Evolutionary conservation across 169 alveolate genomes (phyloP).

Genomic region (Plasmodium cynomolgi): DNA sequence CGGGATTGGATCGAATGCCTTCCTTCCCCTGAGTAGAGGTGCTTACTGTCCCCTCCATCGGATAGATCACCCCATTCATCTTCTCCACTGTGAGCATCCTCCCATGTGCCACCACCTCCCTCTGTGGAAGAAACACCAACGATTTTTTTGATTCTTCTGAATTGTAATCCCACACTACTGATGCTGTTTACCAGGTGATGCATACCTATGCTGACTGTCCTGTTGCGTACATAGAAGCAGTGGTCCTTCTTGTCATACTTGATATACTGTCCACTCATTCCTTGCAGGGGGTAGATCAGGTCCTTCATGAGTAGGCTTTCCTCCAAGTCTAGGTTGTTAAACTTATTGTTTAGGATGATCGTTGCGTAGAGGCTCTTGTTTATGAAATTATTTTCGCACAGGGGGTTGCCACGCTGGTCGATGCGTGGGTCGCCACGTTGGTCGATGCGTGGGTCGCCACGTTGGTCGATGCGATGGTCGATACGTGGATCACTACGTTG

Average conservation of each 20-base stretch:
- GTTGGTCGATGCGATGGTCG: background rate
- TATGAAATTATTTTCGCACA: conserved; percentile 24
- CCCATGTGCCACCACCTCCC: background rate
- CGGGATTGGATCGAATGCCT: background rate
- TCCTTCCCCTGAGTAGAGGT: background rate
- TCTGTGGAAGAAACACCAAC: background rate
- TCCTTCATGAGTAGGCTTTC: conserved; percentile 36
- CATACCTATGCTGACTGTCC: conserved; percentile 45
- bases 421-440: background rate
- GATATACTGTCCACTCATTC: conserved; percentile 54
- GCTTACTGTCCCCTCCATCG: background rate
- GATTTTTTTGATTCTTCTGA: background rate
- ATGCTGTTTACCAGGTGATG: conserved; percentile 38
- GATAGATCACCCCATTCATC: background rate
- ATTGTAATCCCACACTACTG: conserved; percentile 28
- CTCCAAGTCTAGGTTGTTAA: conserved; percentile 43
- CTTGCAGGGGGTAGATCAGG: conserved; percentile 65
- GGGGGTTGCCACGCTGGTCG: background rate
- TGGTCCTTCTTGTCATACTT: conserved; percentile 22
- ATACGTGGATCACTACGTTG: background rate
- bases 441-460: background rate
- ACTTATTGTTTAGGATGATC: conserved; percentile 37
- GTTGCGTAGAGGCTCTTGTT: conserved; percentile 67
- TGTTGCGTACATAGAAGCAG: conserved; percentile 23
- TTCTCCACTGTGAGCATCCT: background rate